phyloP scores from a whole-genome alignment of 2,329 filamentous ascomycete species.

The Chrysoporthe austroafricana region DNA sequence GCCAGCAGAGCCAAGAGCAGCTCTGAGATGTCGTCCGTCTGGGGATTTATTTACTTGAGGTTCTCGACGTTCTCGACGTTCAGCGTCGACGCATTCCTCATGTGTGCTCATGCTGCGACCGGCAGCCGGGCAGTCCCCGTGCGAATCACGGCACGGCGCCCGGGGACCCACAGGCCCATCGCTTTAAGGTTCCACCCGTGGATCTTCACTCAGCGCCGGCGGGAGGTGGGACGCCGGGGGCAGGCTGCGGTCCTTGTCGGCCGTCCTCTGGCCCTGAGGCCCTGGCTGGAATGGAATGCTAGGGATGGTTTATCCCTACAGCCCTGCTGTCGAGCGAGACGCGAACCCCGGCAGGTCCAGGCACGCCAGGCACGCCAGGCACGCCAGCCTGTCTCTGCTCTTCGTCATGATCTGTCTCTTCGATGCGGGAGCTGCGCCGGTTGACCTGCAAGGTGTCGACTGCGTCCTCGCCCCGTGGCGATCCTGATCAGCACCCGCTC shows the following conservation, averaged over 20 bases:
- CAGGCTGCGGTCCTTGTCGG: background rate
- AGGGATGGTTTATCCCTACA: background rate
- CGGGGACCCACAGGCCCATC: background rate
- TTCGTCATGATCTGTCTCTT: background rate
- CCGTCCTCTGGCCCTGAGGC: background rate
- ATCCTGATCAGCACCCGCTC: conserved; percentile 3
- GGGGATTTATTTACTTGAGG: too few relatives aligned
- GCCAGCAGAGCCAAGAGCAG: too few relatives aligned
- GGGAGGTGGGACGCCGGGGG: background rate
- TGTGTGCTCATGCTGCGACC: background rate
- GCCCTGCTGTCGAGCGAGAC: too few relatives aligned
- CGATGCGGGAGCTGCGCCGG: background rate
- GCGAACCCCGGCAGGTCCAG: too few relatives aligned
- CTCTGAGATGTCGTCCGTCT: too few relatives aligned
- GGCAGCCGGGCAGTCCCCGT: too few relatives aligned
- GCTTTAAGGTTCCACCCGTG: background rate
- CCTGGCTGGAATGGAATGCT: background rate
- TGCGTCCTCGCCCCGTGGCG: background rate
- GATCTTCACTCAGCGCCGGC: background rate
- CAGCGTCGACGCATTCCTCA: background rate
- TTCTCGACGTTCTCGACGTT: too few relatives aligned
- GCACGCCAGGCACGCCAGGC: too few relatives aligned
- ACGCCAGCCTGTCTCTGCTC: background rate
- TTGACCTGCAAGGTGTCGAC: background rate
- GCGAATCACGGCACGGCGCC: background rate